phyloP scores from a whole-genome alignment of 306 rosid genomes.

The Gleditsia sinensis region DNA sequence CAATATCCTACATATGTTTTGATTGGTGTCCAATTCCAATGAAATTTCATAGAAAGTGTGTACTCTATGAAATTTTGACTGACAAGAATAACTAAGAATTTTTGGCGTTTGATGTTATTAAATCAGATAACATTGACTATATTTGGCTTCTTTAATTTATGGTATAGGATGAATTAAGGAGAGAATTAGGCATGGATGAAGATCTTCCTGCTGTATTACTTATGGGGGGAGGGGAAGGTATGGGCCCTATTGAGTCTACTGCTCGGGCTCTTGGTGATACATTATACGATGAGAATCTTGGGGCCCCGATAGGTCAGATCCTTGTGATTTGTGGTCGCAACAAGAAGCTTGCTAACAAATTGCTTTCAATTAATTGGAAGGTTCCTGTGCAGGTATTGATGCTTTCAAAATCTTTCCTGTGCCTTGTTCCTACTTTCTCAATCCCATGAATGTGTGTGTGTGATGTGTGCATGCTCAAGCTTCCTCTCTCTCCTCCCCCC shows the following conservation, averaged over 20 bases:
- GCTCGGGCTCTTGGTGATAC: slow-evolving; percentile 84
- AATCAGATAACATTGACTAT: slow-evolving; percentile 16
- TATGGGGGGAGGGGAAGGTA: slow-evolving; percentile 99
- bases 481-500: not conserved
- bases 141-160: slow-evolving; percentile 19
- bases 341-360: slow-evolving; percentile 78
- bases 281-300: slow-evolving; percentile 66
- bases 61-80: not conserved
- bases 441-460: not conserved
- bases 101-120: not conserved
- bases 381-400: slow-evolving; percentile 86
- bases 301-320: slow-evolving; percentile 76
- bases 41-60: not conserved
- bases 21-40: not conserved
- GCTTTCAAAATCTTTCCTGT: not conserved
- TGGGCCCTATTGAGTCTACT: slow-evolving; percentile 99
- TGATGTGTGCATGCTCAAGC: not conserved
- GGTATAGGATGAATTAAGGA: slow-evolving; percentile 68
- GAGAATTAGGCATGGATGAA: slow-evolving; percentile 88
- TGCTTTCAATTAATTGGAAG: slow-evolving; percentile 74
- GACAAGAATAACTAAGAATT: not conserved
- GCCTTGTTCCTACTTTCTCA: not conserved
- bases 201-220: slow-evolving; percentile 93
- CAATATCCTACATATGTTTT: not conserved
- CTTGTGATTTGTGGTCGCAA: slow-evolving; percentile 95